A percentile compares a stretch with the other conserved stretches of the same genome.
Evolutionary conservation across 345 rosid species (phyloP).

Genomic region (Crucihimalaya himalaica): DNA sequence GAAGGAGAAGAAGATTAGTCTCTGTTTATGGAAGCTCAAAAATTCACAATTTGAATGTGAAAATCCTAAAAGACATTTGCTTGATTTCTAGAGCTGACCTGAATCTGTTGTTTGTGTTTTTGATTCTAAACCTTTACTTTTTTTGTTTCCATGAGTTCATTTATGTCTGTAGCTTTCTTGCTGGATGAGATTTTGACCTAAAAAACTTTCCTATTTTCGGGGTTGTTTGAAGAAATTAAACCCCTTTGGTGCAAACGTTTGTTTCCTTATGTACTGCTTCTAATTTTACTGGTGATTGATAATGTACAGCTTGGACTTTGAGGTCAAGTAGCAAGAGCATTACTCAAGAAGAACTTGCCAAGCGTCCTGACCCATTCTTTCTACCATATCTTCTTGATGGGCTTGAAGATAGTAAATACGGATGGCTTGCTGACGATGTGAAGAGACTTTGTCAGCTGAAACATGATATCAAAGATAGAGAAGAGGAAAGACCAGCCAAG

Average conservation of each 20-base stretch:
- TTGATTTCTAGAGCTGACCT: neutral
- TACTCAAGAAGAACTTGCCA: slow-evolving; percentile 25
- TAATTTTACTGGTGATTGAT: neutral
- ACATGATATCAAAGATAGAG: neutral
- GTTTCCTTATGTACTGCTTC: neutral
- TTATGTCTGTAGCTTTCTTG: neutral
- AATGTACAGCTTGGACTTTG: slow-evolving; percentile 28
- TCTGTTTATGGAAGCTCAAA: slow-evolving; percentile 10
- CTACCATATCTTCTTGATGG: slow-evolving; percentile 22
- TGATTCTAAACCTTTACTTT: too few species aligned
- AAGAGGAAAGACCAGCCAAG: neutral
- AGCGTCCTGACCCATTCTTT: slow-evolving; percentile 40
- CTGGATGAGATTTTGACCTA: neutral
- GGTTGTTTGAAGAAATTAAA: neutral
- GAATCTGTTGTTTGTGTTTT: slow-evolving; percentile 2
- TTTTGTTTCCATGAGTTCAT: neutral
- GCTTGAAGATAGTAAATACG: slow-evolving; percentile 24
- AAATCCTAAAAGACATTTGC: neutral
- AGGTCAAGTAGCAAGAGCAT: slow-evolving; percentile 11
- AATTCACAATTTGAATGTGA: neutral
- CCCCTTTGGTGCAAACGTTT: neutral
- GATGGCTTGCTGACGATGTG: slow-evolving; percentile 8
- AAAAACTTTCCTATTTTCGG: slow-evolving; percentile 1
- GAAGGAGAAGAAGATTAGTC: neutral
- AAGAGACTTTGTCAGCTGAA: slow-evolving; percentile 20